Conservation (phyloP, 495 filamentous ascomycete genomes). For the Ramalina peruviana region DNA sequence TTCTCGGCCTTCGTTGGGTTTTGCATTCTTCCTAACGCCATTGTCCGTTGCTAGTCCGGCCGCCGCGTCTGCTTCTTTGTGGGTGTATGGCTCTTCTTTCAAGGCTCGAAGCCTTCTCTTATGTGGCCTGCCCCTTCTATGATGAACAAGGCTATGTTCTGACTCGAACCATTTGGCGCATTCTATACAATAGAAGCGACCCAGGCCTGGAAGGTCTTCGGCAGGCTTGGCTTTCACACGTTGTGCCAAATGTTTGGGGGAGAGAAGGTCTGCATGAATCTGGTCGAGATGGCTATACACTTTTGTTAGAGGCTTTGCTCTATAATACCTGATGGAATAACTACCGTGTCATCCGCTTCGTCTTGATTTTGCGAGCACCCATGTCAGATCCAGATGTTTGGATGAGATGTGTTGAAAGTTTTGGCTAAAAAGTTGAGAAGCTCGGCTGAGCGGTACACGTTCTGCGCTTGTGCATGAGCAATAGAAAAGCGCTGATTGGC, state of each 20-base stretch:
- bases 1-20: background rate
- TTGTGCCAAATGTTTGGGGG: slow-evolving; percentile 60
- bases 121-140: slow-evolving; percentile 79
- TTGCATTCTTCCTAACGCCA: slow-evolving; percentile 23
- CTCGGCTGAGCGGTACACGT: too few relatives aligned
- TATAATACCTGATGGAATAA: background rate
- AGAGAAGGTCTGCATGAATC: slow-evolving; percentile 62
- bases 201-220: slow-evolving; percentile 78
- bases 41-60: slow-evolving; percentile 57
- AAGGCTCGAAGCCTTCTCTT: slow-evolving; percentile 73
- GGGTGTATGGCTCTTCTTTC: slow-evolving; percentile 68
- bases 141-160: slow-evolving; percentile 58
- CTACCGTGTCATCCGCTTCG: slow-evolving; percentile 46
- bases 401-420: background rate
- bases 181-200: slow-evolving; percentile 76
- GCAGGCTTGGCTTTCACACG: slow-evolving; percentile 64
- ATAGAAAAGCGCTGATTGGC: too few relatives aligned
- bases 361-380: slow-evolving; percentile 34
- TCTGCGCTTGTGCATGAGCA: too few relatives aligned
- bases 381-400: background rate
- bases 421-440: background rate
- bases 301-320: background rate
- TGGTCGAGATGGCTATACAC: slow-evolving; percentile 69
- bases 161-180: slow-evolving; percentile 94
- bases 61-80: slow-evolving; percentile 74